Evolutionary conservation across 495 filamentous ascomycete genomes (phyloP).

Genomic region (Hyaloscypha variabilis): DNA sequence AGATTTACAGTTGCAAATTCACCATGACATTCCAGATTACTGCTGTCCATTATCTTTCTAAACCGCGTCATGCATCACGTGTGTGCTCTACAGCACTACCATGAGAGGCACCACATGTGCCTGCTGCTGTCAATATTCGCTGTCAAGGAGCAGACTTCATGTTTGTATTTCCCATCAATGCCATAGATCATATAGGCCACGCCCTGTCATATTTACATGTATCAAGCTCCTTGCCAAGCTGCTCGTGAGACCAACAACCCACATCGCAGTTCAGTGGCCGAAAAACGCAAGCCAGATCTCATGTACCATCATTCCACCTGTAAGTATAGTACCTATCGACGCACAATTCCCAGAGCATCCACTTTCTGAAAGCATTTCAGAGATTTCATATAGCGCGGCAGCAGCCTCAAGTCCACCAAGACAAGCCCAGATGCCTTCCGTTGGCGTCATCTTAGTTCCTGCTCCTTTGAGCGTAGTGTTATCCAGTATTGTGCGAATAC

Average conservation of each 20-base stretch:
- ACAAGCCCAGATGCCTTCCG: neutral
- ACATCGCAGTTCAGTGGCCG: neutral
- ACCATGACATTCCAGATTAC: neutral
- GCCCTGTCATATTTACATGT: neutral
- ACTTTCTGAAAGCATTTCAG: constrained; percentile 11
- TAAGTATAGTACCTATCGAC: constrained; percentile 18
- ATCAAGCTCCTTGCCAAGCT: neutral
- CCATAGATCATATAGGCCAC: neutral
- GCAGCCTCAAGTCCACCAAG: constrained; percentile 15
- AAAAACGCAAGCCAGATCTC: constrained; percentile 25
- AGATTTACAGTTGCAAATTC: neutral
- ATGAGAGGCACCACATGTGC: neutral
- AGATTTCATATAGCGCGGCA: constrained; percentile 12
- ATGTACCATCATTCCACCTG: constrained; percentile 18
- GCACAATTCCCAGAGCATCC: constrained; percentile 7
- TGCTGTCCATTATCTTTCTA: neutral
- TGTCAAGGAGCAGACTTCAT: neutral
- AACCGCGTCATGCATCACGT: neutral
- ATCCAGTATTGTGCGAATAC: constrained; percentile 18
- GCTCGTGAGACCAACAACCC: neutral
- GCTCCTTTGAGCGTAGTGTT: neutral
- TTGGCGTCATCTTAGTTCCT: neutral
- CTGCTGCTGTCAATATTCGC: neutral
- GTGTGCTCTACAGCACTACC: neutral
- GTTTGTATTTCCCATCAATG: neutral